Evolutionary conservation across 345 rosid genomes (phyloP), one percentile per base, ranked within the genome.

Genomic region (Ricinus communis): DNA sequence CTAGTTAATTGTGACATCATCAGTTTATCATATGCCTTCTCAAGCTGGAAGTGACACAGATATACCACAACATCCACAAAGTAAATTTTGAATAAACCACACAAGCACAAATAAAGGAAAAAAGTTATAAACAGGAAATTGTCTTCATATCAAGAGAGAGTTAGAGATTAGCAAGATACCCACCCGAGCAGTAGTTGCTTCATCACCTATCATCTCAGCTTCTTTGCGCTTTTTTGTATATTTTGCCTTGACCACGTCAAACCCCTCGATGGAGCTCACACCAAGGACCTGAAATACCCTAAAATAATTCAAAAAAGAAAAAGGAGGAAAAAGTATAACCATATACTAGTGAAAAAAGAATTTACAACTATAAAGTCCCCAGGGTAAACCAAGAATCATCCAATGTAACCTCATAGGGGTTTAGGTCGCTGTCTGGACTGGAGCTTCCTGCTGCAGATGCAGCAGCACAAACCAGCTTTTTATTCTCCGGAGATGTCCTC

Each of bases 1-100:
- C 87, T 82, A 73, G 72, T 77, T 66, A 96, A 81, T 74, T 96
- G 98, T 30, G 85, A 79, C 91, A 90, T 91, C 91, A 96, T 96
- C 77, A 96, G 84, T 79, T 91, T 91, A 87, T 96, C 99, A 75
- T 96, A 96, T 31, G 99, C 98, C 82, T 89, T 90, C 86, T 93
- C 99, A 73, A 96, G 89, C 99, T 96, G 83, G 43, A 77, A 77
- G 53, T 25, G 56, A 69, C 4, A 60, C 45, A 77, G 22, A 31
- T 0, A 76, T 58, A 77, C 51, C 59, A 58, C 55, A 55, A 70
- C 54, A 54, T 36, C n/a, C 52, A 36, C 40, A 77, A 38, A 25
- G 57, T 52, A 65, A 60, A 58, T 40, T 22, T 61, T 25, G 45
- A 33, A 67, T 13, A n/a, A n/a, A 43, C 28, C 12, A 36, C 41